Percentiles rank a stretch among this genome's conserved stretches.
Conservation (phyloP, 83 land plant genomes). For the Isoetes engelmannii region DNA sequence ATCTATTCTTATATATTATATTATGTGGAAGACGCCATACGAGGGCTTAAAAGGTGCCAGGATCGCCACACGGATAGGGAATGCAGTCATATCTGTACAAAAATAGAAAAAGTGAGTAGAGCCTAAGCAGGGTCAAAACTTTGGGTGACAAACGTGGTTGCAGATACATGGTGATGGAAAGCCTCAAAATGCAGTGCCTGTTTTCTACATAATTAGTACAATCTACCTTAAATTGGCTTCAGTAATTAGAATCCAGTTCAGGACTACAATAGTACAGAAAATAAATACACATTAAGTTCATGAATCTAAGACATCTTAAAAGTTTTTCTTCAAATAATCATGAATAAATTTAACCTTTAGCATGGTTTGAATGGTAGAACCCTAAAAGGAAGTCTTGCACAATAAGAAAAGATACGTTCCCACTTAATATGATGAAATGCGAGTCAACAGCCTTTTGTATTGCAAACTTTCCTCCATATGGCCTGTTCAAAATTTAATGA, state of each 20-base stretch:
- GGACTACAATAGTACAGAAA: background rate
- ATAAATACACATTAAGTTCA: background rate
- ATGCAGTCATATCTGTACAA: conserved; percentile 25
- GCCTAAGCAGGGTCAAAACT: too few relatives aligned
- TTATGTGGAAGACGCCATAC: conserved; percentile 19
- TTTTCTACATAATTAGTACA: too few relatives aligned
- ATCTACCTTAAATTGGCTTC: background rate
- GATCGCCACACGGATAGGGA: conserved; percentile 31
- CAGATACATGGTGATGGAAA: too few relatives aligned
- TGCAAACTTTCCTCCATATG: conserved; percentile 41
- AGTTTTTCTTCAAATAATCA: too few relatives aligned
- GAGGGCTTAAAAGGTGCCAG: conserved; percentile 36
- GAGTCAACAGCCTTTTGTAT: conserved; percentile 33
- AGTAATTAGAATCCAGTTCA: background rate
- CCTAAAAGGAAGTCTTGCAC: conserved; percentile 45
- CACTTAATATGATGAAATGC: conserved; percentile 43
- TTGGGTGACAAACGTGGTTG: too few relatives aligned
- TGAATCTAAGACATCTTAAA: background rate
- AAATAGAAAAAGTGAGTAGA: background rate
- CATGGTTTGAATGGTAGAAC: conserved; percentile 49
- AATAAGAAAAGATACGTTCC: conserved; percentile 34
- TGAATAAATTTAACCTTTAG: too few relatives aligned
- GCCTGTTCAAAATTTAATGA: conserved; percentile 17
- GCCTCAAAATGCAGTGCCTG: too few relatives aligned
- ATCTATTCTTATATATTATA: background rate